Conservation (phyloP, 176 grass and related monocot species). For the Oryza punctata region DNA sequence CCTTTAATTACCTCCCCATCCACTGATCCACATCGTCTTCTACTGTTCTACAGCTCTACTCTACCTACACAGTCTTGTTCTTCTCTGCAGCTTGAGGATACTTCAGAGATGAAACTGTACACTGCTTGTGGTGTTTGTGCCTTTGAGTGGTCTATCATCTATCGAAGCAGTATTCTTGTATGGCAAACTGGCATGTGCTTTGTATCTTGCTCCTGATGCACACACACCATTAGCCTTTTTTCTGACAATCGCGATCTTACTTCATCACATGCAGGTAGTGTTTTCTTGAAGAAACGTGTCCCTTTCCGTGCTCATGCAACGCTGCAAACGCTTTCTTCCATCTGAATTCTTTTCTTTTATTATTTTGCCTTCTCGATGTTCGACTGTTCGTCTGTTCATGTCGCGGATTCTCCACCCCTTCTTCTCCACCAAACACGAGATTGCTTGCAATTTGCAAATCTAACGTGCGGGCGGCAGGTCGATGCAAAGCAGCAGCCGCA, state of each 20-base stretch:
- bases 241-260: neutral
- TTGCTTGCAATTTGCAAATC: neutral
- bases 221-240: neutral
- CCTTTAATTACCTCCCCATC: neutral
- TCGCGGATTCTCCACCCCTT: constrained; percentile 26
- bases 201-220: neutral
- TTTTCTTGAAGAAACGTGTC: neutral
- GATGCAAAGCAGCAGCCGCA: neutral
- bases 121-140: neutral
- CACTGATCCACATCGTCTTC: neutral
- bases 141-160: neutral
- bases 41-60: neutral
- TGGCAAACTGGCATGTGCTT: neutral
- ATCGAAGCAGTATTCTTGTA: neutral
- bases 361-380: neutral
- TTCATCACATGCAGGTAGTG: constrained; percentile 4
- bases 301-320: constrained; percentile 44
- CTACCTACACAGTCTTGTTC: neutral
- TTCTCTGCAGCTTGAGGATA: neutral
- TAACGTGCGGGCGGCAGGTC: neutral
- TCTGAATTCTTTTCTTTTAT: neutral
- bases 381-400: constrained; percentile 20
- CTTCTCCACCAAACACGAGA: constrained; percentile 27
- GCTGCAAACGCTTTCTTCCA: neutral
- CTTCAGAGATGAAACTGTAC: neutral